Evolutionary conservation across 148 eudicot species (phyloP).

Genomic region (Fallopia convolvulus): DNA sequence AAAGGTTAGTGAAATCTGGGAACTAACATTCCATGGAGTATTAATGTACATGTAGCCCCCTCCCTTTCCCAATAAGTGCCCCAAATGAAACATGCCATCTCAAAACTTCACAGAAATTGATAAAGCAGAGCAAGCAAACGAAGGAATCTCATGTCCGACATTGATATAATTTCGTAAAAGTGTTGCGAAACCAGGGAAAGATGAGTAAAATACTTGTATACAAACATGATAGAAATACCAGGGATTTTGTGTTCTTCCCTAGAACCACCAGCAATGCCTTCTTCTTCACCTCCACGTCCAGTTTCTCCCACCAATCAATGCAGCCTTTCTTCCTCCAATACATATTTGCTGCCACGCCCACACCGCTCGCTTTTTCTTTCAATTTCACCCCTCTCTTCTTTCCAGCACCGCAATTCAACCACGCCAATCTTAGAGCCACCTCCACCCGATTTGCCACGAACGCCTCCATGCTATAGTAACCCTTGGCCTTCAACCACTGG

Average conservation of each 20-base stretch:
- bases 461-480: conserved; percentile 75
- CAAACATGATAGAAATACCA: conserved; percentile 43
- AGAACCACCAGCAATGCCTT: conserved; percentile 36
- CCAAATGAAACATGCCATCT: neutral
- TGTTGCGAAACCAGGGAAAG: neutral
- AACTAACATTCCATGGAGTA: neutral
- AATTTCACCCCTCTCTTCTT: conserved; percentile 81
- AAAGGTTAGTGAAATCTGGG: neutral
- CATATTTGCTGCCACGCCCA: conserved; percentile 62
- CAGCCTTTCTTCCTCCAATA: conserved; percentile 98
- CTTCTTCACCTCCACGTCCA: conserved; percentile 36
- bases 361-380: conserved; percentile 51
- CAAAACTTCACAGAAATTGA: neutral
- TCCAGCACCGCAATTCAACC: conserved; percentile 62
- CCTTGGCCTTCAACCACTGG: conserved; percentile 82
- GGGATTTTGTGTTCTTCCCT: conserved; percentile 48
- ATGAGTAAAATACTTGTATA: neutral
- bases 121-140: neutral
- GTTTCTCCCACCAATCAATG: conserved; percentile 87
- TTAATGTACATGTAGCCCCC: neutral
- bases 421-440: conserved; percentile 71
- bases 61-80: neutral
- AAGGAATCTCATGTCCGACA: neutral
- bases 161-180: neutral
- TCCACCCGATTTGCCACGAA: conserved; percentile 77